These are phyloP conservation scores for Gymnopus androsaceus DNA, from an alignment of 1,284 basidiomycete species.

Conservation along the genomic window DNA sequence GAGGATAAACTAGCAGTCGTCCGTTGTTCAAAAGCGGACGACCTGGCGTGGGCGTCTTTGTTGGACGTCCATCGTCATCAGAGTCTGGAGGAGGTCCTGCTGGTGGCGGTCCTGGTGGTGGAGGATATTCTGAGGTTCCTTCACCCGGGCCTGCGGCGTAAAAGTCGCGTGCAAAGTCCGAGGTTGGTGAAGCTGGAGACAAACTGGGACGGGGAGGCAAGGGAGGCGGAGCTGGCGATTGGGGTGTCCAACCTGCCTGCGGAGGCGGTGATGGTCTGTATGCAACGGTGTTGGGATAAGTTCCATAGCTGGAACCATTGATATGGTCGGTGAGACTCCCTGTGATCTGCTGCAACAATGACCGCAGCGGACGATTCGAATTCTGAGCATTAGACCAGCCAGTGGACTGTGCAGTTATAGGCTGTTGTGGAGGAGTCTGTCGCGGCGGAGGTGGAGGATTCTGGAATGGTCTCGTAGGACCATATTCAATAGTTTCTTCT, in stretches of 20 bases:
- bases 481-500: conserved; percentile 61
- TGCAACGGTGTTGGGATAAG: conserved; percentile 7
- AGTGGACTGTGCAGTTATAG: conserved; percentile 9
- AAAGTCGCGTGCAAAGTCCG: conserved; percentile 55
- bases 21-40: conserved; percentile 63
- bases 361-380: conserved; percentile 3
- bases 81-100: conserved; percentile 11
- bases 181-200: conserved; percentile 13
- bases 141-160: conserved; percentile 44
- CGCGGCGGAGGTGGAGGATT: conserved; percentile 34
- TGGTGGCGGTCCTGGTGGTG: conserved; percentile 18
- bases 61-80: conserved; percentile 58
- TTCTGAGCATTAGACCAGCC: conserved; percentile 19
- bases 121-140: background rate
- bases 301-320: conserved; percentile 4
- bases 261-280: conserved; percentile 12
- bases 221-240: conserved; percentile 2
- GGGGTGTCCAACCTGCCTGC: background rate
- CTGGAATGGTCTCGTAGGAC: conserved; percentile 66
- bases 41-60: conserved; percentile 60
- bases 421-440: conserved; percentile 18
- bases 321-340: conserved; percentile 22
- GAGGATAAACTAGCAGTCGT: conserved; percentile 66
- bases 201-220: conserved; percentile 18
- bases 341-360: conserved; percentile 16